Percentiles rank a stretch among this genome's conserved stretches.
These are phyloP conservation scores for Talinum fruticosum DNA, from an alignment of 148 eudicot genomes.

Conservation along the genomic window DNA sequence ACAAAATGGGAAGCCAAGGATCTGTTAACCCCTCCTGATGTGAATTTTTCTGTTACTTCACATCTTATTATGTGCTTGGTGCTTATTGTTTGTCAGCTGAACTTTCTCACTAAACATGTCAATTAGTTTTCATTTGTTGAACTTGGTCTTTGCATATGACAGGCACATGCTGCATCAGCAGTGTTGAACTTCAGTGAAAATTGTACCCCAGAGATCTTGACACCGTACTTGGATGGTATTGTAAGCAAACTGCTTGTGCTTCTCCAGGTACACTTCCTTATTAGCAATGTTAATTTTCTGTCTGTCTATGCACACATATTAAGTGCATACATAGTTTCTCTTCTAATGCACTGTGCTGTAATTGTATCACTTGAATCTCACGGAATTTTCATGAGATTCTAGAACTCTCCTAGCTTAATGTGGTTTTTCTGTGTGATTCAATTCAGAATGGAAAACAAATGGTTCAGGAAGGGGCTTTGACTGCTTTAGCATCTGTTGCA, in stretches of 20 bases:
- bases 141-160: constrained; percentile 6
- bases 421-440: constrained; percentile 8
- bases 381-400: not conserved
- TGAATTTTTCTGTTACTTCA: not conserved
- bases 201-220: constrained; percentile 47
- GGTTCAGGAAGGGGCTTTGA: constrained; percentile 52
- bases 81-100: not conserved
- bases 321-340: not conserved
- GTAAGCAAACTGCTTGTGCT: constrained; percentile 45
- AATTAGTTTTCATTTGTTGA: constrained; percentile 2
- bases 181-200: constrained; percentile 46
- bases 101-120: too few relatives aligned
- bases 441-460: constrained; percentile 48
- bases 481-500: constrained; percentile 48
- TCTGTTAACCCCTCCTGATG: not conserved
- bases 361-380: not conserved
- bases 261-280: constrained; percentile 33
- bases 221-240: constrained; percentile 44
- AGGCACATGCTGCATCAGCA: constrained; percentile 49
- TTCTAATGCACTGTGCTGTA: not conserved
- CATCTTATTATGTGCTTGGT: not conserved
- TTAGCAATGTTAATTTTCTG: not conserved
- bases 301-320: not conserved
- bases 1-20: too few relatives aligned
- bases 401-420: not conserved